These are phyloP conservation scores for Neurospora sp. DNA, from an alignment of 495 filamentous ascomycete species.

Conservation along the genomic window DNA sequence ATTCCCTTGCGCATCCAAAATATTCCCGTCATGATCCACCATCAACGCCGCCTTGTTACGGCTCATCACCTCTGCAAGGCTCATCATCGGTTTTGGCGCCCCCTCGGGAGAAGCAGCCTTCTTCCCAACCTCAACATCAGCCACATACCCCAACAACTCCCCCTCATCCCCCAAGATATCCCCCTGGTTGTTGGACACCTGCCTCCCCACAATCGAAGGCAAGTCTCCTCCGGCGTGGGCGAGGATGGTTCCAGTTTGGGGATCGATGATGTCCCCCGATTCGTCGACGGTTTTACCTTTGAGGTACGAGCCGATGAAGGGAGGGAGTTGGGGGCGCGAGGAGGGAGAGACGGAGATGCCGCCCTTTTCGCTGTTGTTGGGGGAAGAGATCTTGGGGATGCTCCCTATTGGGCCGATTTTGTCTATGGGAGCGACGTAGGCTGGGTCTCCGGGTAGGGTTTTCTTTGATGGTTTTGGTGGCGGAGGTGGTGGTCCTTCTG, in stretches of 20 bases:
- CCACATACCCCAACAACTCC: conserved; percentile 38
- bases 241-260: conserved; percentile 30
- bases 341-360: conserved; percentile 10
- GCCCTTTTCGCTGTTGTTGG: neutral
- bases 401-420: conserved; percentile 13
- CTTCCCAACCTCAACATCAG: conserved; percentile 28
- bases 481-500: neutral
- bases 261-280: conserved; percentile 68
- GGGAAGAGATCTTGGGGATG: conserved; percentile 10
- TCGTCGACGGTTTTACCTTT: conserved; percentile 61
- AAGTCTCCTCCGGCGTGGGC: conserved; percentile 37
- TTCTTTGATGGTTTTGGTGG: conserved; percentile 5
- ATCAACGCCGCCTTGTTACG: conserved; percentile 25
- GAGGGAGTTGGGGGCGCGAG: conserved; percentile 16
- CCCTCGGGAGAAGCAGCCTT: neutral
- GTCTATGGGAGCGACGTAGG: conserved; percentile 24
- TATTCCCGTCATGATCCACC: conserved; percentile 37
- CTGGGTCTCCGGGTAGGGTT: conserved; percentile 4
- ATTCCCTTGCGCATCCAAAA: conserved; percentile 31
- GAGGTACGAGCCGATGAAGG: conserved; percentile 46
- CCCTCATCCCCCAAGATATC: conserved; percentile 36
- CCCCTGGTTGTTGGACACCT: conserved; percentile 30
- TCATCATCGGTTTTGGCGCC: conserved; percentile 8
- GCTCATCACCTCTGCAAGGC: conserved; percentile 28
- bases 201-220: conserved; percentile 34